Conservation (phyloP, 176 grass and related monocot species). For the barley (Hordeum vulgare) region MorexV3_pseudomolecules_assembly NC_058524.1:5209904-5210403, state of each 20-base stretch:
- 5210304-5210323: constrained; percentile 28
- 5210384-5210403: constrained; percentile 56
- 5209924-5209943: no score
- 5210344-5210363: constrained; percentile 35
- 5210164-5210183: not conserved
- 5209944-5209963: not conserved
- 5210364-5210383: constrained; percentile 41
- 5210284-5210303: no score
- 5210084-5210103: not conserved
- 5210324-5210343: constrained; percentile 52
- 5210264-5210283: no score
- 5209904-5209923: no score
- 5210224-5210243: not conserved
- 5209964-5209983: not conserved
- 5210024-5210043: not conserved
- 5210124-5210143: not conserved
- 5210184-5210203: not conserved
- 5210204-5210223: not conserved
- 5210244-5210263: no score
- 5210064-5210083: not conserved
- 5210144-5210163: no score
- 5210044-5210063: not conserved
- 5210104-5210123: not conserved
- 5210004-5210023: not conserved
- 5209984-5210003: not conserved